Evolutionary conservation across 2,329 filamentous ascomycete species (phyloP), one percentile per base, ranked within the genome.

Genomic region (Ophiostoma novo-ulmi): DNA sequence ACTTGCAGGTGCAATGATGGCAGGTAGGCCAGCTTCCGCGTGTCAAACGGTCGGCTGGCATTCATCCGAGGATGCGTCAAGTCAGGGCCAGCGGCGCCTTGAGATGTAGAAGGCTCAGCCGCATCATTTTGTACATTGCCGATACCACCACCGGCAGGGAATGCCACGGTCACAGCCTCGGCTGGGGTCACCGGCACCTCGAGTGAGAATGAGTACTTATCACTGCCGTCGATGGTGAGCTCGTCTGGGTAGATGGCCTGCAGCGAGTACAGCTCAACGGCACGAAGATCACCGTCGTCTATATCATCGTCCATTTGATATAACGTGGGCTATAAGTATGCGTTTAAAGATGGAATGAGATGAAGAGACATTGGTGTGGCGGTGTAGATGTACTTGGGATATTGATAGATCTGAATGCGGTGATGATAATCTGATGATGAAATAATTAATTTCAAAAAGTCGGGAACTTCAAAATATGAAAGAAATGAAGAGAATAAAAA

Each of bases 211-310:
- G 80, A 80, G 75, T 84, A 83, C n/a, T 76, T 77, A 71, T 83
- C 79, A 41, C 81, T 75, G 7, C 80, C 76, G 65, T 81, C 77
- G 26, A 82, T 77, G 39, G 81, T 81, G 17, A 91, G 84, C 78
- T 91, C 89, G n/a, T 65, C 63, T 36, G 88, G 88, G 74, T 85
- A 91, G 75, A 91, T 91, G 73, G 88, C 87, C 70, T 82, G 80
- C 70, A 91, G 82, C 17, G 87, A 85, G 75, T 83, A 84, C 70
- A 91, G 81, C 80, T 91, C 88, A 66, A 83, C 80, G 70, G 82
- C 78, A 68, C 88, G 87, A 73, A 82, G 80, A 75, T 88, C 84
- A 75, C 85, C 82, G 73, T 78, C 79, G 71, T 79, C 79, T 22
- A 61, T 39, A 70, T 79, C 77, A 5, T 52, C 55, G 55, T 66